Conservation (phyloP, 257 asterid genomes). For the Gardenia jasminoides region DNA sequence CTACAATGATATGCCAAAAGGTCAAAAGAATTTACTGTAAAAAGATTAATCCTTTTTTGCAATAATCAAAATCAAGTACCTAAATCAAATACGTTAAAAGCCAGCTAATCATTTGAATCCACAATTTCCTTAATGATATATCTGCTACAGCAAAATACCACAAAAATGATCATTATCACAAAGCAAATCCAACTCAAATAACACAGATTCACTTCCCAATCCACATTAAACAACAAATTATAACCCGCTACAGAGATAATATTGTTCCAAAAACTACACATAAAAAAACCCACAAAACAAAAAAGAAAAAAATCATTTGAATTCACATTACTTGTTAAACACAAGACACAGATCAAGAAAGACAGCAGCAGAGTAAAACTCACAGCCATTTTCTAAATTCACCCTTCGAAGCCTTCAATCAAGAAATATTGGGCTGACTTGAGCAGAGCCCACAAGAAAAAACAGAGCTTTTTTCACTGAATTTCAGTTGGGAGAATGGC, state of each 20-base stretch:
- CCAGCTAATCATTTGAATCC: conserved; percentile 4
- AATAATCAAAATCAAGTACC: background rate
- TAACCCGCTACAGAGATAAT: background rate
- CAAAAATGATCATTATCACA: background rate
- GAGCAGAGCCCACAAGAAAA: conserved; percentile 14
- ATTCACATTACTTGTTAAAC: background rate
- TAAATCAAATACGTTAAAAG: background rate
- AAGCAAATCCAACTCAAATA: conserved; percentile 9
- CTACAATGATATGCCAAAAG: background rate
- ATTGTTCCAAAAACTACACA: background rate
- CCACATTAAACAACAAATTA: background rate
- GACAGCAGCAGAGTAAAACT: background rate
- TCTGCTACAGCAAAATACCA: background rate
- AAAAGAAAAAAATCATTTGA: background rate
- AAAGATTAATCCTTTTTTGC: background rate
- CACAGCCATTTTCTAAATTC: conserved; percentile 18
- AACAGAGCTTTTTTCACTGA: conserved; percentile 3
- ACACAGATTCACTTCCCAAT: conserved; percentile 9
- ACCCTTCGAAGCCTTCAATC: background rate
- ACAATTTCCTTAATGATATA: background rate
- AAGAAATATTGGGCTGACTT: background rate
- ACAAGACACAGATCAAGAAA: conserved; percentile 18
- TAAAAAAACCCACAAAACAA: background rate
- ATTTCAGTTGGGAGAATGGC: background rate
- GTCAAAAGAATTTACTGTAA: background rate